Conservation (phyloP, 345 rosid species). For the Geranium rotundifolium region DNA sequence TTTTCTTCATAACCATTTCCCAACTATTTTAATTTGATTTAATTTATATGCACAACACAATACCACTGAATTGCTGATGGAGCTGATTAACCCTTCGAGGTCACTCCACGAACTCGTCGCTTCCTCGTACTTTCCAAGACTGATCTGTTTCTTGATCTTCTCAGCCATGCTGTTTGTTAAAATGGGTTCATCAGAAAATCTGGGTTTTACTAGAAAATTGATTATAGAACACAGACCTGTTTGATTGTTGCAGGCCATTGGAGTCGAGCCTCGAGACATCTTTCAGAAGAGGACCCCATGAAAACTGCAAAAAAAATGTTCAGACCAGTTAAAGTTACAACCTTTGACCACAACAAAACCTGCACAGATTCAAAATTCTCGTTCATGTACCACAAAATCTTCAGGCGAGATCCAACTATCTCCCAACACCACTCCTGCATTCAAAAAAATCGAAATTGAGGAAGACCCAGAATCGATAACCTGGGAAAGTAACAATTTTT, state of each 20-base stretch:
- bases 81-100: constrained; percentile 34
- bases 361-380: background rate
- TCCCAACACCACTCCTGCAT: constrained; percentile 64
- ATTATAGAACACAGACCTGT: constrained; percentile 27
- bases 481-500: background rate
- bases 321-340: background rate
- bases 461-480: background rate
- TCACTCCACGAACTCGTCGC: constrained; percentile 62
- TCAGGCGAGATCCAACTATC: constrained; percentile 93
- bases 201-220: no score
- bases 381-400: constrained; percentile 20
- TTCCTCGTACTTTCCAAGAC: constrained; percentile 26
- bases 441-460: background rate
- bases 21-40: background rate
- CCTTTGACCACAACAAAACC: no score
- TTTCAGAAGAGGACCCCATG: constrained; percentile 89
- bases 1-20: background rate
- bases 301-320: constrained; percentile 30
- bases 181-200: background rate
- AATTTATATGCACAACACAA: no score
- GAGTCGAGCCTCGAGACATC: constrained; percentile 59
- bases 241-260: constrained; percentile 39
- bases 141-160: constrained; percentile 47
- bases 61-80: constrained; percentile 58
- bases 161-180: constrained; percentile 38